phyloP scores from a whole-genome alignment of 2,329 filamentous ascomycete species.

The Fusarium clavum region DNA sequence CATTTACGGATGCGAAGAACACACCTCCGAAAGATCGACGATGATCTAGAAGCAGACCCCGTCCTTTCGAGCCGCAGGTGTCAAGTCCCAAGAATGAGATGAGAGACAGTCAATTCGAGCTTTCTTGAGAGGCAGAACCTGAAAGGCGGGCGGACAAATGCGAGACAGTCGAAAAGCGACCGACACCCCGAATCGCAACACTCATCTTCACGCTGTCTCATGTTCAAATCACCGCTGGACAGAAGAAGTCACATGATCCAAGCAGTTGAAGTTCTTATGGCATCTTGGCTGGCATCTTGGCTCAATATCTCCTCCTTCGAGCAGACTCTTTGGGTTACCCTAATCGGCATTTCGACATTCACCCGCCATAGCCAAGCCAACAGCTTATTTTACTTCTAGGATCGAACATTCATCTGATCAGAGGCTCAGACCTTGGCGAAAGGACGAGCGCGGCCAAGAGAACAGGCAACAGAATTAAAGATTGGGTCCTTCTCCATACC shows the following conservation, averaged over 20 bases:
- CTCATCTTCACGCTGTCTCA: neutral
- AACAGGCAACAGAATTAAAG: conserved; percentile 38
- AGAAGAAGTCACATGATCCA: neutral
- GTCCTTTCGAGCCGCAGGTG: rapidly evolving
- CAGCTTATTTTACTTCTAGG: neutral
- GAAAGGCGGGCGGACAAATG: too few species aligned
- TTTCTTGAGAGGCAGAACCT: too few species aligned
- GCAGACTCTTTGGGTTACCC: neutral
- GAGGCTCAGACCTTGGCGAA: conserved; percentile 4
- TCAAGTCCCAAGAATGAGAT: neutral
- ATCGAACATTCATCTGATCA: conserved; percentile 1
- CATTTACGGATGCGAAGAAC: neutral
- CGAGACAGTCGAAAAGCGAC: neutral
- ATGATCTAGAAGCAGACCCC: neutral
- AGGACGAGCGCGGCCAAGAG: neutral
- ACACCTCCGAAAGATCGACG: neutral
- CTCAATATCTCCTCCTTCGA: neutral
- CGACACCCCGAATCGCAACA: neutral
- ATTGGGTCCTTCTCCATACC: conserved; percentile 17
- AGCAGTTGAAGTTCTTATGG: neutral
- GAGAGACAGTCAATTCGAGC: neutral
- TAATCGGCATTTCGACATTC: neutral
- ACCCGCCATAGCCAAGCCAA: neutral
- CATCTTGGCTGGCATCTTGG: neutral
- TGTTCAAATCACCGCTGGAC: neutral